Evolutionary conservation across 176 grass and related monocot species (phyloP).

Genomic region (Lolium rigidum): DNA sequence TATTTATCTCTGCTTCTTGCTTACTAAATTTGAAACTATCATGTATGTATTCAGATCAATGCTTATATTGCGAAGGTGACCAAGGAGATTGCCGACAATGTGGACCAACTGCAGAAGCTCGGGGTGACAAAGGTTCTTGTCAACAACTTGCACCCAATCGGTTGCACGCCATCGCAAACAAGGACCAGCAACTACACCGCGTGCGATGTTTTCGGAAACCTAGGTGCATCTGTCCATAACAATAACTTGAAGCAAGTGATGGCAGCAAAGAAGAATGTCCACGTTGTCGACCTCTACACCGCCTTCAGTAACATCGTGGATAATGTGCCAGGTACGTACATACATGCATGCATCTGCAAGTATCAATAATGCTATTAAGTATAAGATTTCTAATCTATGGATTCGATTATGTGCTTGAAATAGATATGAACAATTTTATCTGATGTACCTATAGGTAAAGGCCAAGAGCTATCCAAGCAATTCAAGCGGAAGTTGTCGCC

Average conservation of each 20-base stretch:
- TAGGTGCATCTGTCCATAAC: not conserved
- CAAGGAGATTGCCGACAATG: no score
- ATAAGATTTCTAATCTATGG: not conserved
- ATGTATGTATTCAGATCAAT: no score
- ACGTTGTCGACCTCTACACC: not conserved
- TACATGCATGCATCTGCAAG: not conserved
- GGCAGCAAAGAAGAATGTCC: not conserved
- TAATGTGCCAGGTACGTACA: not conserved
- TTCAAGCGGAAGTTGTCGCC: no score
- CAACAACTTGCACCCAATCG: conserved; percentile 45
- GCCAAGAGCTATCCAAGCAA: no score
- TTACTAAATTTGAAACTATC: no score
- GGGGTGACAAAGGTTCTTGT: conserved; percentile 42
- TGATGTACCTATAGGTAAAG: no score
- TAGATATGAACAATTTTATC: not conserved
- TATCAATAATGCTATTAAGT: not conserved
- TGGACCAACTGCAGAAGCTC: not conserved
- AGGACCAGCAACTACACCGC: conserved; percentile 37
- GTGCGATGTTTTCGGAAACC: not conserved
- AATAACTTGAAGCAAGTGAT: not conserved
- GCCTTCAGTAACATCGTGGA: conserved; percentile 23
- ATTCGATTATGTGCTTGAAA: not conserved
- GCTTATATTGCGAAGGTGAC: no score
- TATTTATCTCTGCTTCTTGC: no score
- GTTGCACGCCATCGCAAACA: not conserved